Percentiles rank a stretch among this genome's conserved stretches.
These are phyloP conservation scores for Microdochium trichocladiopsis DNA, from an alignment of 2,329 filamentous ascomycete genomes.

Conservation along the genomic window DNA sequence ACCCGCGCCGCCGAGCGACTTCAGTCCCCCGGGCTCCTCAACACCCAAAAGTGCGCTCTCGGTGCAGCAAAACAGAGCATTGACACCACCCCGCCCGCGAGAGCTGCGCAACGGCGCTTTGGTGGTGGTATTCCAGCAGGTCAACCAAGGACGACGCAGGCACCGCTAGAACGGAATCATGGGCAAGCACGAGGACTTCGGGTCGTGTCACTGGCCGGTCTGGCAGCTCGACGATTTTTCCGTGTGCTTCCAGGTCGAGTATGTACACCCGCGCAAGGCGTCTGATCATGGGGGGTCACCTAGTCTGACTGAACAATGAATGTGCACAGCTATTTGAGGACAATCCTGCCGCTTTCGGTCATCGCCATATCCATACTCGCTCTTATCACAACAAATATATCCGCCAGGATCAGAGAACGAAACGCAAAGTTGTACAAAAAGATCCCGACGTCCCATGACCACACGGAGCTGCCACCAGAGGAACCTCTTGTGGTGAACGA, in stretches of 20 bases:
- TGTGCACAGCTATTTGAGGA: constrained; percentile 62
- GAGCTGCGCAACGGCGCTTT: no score
- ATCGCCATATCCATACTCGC: constrained; percentile 64
- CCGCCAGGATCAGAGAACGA: constrained; percentile 44
- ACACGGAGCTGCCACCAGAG: constrained; percentile 45
- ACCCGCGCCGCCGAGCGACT: no score
- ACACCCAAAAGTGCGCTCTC: no score
- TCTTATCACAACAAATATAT: constrained; percentile 51
- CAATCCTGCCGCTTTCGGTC: constrained; percentile 68
- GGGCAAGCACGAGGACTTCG: constrained; percentile 29
- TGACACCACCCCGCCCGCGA: no score
- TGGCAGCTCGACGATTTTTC: constrained; percentile 60
- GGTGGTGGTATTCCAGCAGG: no score
- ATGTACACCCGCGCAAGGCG: constrained; percentile 5
- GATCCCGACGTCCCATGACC: constrained; percentile 37
- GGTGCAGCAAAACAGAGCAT: no score
- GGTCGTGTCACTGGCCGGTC: constrained; percentile 48
- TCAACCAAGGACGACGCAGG: no score
- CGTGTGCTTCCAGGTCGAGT: constrained; percentile 61
- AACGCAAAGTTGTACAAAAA: constrained; percentile 50
- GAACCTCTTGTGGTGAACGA: constrained; percentile 15
- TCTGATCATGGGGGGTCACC: no score
- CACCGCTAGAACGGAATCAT: not conserved
- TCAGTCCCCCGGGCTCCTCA: no score
- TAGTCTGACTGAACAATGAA: no score